phyloP scores from a whole-genome alignment of 2,329 filamentous ascomycete species.

The Ceratocystis colombiana region DNA sequence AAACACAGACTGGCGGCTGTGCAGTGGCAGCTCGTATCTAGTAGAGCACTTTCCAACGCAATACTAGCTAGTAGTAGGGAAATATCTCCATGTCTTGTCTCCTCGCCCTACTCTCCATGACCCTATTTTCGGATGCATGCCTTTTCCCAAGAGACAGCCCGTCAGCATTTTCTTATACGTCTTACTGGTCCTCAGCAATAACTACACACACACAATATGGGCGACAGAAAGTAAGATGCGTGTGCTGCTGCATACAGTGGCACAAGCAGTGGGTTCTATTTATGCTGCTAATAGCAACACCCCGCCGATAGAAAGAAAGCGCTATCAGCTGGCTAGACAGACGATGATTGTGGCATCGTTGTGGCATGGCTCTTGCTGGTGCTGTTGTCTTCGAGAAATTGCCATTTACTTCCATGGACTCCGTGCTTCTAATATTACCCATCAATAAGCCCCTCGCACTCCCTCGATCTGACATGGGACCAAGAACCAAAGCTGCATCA shows the following conservation, averaged over 20 bases:
- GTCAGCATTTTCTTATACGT: not conserved
- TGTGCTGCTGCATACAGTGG: no score
- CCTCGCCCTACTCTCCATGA: no score
- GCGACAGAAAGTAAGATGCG: no score
- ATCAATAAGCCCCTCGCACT: not conserved
- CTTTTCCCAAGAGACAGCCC: no score
- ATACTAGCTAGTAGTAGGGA: not conserved
- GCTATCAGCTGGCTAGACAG: not conserved
- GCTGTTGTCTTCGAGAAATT: conserved; percentile 1
- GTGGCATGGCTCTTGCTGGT: not conserved
- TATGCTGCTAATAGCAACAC: not conserved
- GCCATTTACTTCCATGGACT: not conserved
- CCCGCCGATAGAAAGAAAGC: not conserved
- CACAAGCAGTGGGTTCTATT: not conserved
- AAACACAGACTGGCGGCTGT: not conserved
- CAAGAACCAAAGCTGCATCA: not conserved
- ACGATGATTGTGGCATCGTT: not conserved
- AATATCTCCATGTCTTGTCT: no score
- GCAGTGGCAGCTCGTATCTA: not conserved
- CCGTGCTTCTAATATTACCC: not conserved
- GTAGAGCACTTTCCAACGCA: no score
- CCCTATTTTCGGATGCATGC: no score
- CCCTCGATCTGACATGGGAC: not conserved
- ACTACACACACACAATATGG: not conserved
- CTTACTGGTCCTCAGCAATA: not conserved